Conservation (phyloP, 192 early-diverging fungal species). For the Backusella liffmaniae region DNA sequence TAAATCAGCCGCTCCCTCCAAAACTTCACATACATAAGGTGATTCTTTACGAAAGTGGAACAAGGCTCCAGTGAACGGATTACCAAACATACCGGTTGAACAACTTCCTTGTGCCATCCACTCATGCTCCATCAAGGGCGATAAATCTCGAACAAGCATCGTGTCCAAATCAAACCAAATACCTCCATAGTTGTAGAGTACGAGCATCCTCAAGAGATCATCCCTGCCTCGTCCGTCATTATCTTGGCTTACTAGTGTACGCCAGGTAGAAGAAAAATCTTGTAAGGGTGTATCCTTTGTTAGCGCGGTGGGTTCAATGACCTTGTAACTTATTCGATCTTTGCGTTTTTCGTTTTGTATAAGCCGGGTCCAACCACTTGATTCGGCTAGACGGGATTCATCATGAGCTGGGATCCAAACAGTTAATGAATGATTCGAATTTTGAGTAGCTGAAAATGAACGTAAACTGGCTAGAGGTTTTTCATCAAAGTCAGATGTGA, state of each 20-base stretch:
- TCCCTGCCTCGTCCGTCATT: constrained; percentile 8
- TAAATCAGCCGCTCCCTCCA: constrained; percentile 17
- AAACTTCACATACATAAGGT: constrained; percentile 45
- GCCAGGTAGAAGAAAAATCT: constrained; percentile 18
- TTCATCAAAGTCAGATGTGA: constrained; percentile 19
- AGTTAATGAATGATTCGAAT: constrained; percentile 15
- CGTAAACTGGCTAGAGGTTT: constrained; percentile 17
- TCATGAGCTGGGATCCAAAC: constrained; percentile 29
- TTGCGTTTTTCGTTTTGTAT: neutral
- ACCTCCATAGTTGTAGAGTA: constrained; percentile 35
- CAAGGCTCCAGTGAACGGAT: constrained; percentile 43
- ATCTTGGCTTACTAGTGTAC: neutral
- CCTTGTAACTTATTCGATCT: constrained; percentile 8
- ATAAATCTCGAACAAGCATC: constrained; percentile 34
- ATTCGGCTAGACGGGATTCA: constrained; percentile 10
- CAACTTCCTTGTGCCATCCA: constrained; percentile 40
- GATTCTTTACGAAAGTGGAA: constrained; percentile 41
- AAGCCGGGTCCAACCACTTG: constrained; percentile 19
- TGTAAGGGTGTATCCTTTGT: constrained; percentile 22
- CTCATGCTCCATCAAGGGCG: constrained; percentile 38
- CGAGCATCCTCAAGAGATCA: constrained; percentile 24
- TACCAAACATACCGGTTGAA: constrained; percentile 27
- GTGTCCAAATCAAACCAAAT: constrained; percentile 36
- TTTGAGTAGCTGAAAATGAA: constrained; percentile 38
- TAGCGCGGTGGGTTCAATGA: neutral